Evolutionary conservation across 306 rosid genomes (phyloP).

Genomic region (Vachellia collinsii): DNA sequence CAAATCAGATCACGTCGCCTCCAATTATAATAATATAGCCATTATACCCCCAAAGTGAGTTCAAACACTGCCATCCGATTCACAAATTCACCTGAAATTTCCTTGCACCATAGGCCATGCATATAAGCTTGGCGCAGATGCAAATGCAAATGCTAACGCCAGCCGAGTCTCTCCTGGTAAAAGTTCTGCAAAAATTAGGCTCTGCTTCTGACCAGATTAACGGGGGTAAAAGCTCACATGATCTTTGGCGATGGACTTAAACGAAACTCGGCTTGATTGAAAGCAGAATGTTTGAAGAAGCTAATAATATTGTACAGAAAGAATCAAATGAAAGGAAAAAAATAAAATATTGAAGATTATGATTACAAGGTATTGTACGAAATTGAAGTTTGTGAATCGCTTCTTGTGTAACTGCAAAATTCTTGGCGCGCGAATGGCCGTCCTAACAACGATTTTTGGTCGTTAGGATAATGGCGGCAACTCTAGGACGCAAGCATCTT

Average conservation of each 20-base stretch:
- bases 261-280: conserved; percentile 37
- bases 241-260: conserved; percentile 13
- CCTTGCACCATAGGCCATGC: not conserved
- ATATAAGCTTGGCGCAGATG: conserved; percentile 10
- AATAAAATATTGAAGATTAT: not conserved
- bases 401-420: conserved; percentile 26
- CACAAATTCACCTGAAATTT: conserved; percentile 23
- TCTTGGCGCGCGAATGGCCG: conserved; percentile 44
- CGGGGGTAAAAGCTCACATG: conserved; percentile 33
- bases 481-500: conserved; percentile 1
- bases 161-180: conserved; percentile 27
- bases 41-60: no score
- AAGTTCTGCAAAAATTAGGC: conserved; percentile 34
- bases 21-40: conserved; percentile 22
- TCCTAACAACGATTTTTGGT: conserved; percentile 6
- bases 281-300: conserved; percentile 36
- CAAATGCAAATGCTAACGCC: conserved; percentile 13
- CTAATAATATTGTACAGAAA: not conserved
- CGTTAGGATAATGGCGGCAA: conserved; percentile 31
- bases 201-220: conserved; percentile 63
- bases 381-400: not conserved
- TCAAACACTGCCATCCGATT: no score
- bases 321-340: conserved; percentile 22
- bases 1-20: conserved; percentile 35
- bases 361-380: not conserved